These are phyloP conservation scores for Salpingoeca rosetta DNA, from an alignment of 78 protist species.

Conservation along the genomic window DNA sequence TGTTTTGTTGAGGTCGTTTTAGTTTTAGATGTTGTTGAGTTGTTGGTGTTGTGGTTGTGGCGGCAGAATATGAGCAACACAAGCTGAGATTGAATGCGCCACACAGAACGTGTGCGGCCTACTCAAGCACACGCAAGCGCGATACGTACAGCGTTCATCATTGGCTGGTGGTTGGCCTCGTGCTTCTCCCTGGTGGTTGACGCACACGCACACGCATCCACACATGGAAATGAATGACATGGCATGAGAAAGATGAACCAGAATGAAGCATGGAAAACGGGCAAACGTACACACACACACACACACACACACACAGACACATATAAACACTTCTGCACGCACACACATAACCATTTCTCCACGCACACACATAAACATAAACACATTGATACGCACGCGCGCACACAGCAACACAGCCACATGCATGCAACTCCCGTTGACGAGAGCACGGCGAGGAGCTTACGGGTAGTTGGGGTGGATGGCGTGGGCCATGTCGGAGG, in stretches of 20 bases:
- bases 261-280: background rate
- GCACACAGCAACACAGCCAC: background rate
- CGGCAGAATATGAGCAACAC: too few species aligned
- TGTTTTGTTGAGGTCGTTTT: too few species aligned
- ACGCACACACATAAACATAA: background rate
- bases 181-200: constrained; percentile 42
- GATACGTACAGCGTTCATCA: too few species aligned
- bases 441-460: background rate
- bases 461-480: constrained; percentile 88
- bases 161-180: constrained; percentile 79
- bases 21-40: too few species aligned
- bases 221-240: too few species aligned
- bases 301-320: too few species aligned
- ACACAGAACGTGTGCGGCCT: too few species aligned
- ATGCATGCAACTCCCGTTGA: background rate
- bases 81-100: too few species aligned
- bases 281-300: background rate
- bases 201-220: background rate
- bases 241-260: background rate
- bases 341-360: background rate
- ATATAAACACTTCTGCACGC: background rate
- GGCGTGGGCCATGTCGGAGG: constrained; percentile 93
- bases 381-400: background rate
- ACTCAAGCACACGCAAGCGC: too few species aligned
- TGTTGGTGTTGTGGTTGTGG: too few species aligned